Base-by-base conservation (phyloP, 495 filamentous ascomycete species). In the Penicillium tannophilum region DNA sequence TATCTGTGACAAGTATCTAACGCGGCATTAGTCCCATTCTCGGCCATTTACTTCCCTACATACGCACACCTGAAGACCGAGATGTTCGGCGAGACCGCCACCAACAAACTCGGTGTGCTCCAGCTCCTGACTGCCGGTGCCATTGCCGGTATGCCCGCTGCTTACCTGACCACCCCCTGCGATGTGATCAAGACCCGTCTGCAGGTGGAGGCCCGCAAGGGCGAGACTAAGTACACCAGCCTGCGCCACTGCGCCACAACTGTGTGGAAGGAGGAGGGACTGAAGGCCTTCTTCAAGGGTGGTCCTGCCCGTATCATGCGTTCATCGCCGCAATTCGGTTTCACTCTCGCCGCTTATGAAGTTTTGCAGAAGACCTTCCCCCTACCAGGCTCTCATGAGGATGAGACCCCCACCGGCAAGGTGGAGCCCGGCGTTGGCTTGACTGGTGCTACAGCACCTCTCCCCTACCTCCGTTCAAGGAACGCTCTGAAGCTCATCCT, bases 131-230 rank as follows among this genome's bases (percentile, higher is more conserved):
- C 91, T 2, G 91, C 94, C 10, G 94, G 95, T 75, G 94, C 94
- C 51, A 96, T 98, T 46, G 94, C 94, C 50, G 94, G 94, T 78
- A 98, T 98, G 95, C 94, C 94, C 14, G 93, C 94, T 2, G 94
- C 94, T 6, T 98, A 98, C 76, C 81, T 98, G 56, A 98, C 94
- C 23, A 98, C 94, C 4, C 94, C 94, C 4, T 97, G 90, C 77
- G 94, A 98, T 70, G 94, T 98, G 59, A 97, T 98, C 86, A 98
- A 98, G 80, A 98, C 94, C 8, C 89, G 94, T 70, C 80, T 98
- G 56, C 94, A 98, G 68, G 94, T 98, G 56, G 94, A 98, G 72
- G 93, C 94, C 9, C 87, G 94, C 54, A 97, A 97, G 77, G 94
- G 94, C 51, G 95, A 98, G 59, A 86, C 87, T 11, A 77, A 78